Conservation (phyloP, 768 basidiomycete genomes). For the Tylopilus vinaceipallidus region DNA sequence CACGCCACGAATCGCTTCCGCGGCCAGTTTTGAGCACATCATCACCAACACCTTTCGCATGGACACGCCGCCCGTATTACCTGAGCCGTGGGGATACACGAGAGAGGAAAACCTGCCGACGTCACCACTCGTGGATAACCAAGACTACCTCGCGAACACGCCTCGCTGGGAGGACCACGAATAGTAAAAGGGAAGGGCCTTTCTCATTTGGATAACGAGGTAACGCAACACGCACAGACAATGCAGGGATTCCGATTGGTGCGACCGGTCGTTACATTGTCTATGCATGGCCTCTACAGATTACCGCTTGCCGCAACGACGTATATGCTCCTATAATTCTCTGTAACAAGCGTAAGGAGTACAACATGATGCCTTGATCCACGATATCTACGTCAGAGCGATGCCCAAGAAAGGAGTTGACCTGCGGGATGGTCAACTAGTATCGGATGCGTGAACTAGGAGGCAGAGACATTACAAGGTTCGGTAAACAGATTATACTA, state of each 20-base stretch:
- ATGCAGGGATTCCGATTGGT: neutral
- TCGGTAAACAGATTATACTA: constrained; percentile 2
- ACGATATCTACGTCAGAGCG: neutral
- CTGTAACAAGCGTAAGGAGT: neutral
- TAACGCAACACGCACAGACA: neutral
- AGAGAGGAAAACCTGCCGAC: neutral
- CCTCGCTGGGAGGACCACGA: neutral
- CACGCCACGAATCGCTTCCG: constrained; percentile 20
- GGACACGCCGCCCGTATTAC: constrained; percentile 13
- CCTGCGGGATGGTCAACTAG: neutral
- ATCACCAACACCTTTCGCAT: constrained; percentile 21
- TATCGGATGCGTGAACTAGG: neutral
- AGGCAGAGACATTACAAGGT: constrained; percentile 5
- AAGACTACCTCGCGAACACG: neutral
- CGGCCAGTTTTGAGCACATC: constrained; percentile 25
- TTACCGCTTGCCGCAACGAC: neutral
- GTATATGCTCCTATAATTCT: neutral
- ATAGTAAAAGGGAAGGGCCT: neutral
- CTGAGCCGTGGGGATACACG: constrained; percentile 21
- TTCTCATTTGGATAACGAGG: neutral
- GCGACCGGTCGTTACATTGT: neutral
- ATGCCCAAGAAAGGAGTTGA: neutral
- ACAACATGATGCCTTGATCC: neutral
- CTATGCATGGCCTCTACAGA: neutral
- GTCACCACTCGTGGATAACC: neutral